These are phyloP conservation scores for Diplodia seriata DNA, from an alignment of 2,329 filamentous ascomycete species.

Conservation along the genomic window DNA sequence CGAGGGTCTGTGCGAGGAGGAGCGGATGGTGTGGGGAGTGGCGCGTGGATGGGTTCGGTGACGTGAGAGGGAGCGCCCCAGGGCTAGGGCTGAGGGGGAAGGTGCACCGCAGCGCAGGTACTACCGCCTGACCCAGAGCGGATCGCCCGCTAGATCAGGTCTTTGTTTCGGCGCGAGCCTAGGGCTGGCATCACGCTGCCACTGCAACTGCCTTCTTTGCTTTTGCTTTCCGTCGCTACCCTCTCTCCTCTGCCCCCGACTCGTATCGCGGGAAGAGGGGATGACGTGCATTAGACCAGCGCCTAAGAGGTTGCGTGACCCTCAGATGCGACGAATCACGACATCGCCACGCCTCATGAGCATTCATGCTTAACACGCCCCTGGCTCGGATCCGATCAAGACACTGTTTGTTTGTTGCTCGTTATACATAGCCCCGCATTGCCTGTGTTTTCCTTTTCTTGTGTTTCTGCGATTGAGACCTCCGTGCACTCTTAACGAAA, in stretches of 20 bases:
- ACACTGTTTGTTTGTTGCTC: not conserved
- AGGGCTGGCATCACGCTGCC: not conserved
- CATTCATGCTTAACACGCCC: not conserved
- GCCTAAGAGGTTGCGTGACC: too few relatives aligned
- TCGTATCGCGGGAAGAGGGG: not conserved
- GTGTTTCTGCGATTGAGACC: not conserved
- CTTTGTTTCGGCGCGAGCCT: not conserved
- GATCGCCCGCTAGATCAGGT: not conserved
- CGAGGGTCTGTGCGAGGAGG: not conserved
- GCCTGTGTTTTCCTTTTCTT: not conserved
- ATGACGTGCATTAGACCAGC: constrained; percentile 19
- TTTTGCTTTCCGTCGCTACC: not conserved
- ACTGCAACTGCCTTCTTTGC: not conserved
- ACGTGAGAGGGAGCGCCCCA: not conserved
- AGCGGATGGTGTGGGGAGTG: not conserved
- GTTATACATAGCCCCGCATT: not conserved
- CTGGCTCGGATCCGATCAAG: not conserved
- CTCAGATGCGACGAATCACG: constrained; percentile 14
- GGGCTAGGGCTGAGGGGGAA: not conserved
- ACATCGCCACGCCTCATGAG: not conserved
- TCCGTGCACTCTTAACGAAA: not conserved
- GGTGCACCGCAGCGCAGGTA: not conserved
- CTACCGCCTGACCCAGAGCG: not conserved
- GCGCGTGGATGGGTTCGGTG: not conserved
- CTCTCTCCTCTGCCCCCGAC: not conserved